These are phyloP conservation scores for Pleurotus eryngii DNA, from an alignment of 768 basidiomycete species.

Conservation along the genomic window DNA sequence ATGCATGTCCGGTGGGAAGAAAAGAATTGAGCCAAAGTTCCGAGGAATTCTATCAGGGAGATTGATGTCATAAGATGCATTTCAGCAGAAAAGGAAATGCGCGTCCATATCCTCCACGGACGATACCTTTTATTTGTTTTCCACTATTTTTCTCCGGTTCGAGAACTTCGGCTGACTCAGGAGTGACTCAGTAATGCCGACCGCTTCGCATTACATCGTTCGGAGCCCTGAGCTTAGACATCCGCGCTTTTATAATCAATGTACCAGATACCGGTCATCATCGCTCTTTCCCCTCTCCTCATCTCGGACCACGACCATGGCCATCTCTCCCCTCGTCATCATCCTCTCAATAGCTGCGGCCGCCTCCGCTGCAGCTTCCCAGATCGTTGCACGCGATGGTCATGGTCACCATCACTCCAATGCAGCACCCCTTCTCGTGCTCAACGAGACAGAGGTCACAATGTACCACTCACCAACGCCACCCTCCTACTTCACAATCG, in stretches of 20 bases:
- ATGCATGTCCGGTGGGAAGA: background rate
- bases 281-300: background rate
- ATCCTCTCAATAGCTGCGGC: background rate
- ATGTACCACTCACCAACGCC: constrained; percentile 66
- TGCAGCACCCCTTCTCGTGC: constrained; percentile 47
- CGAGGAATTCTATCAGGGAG: background rate
- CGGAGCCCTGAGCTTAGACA: background rate
- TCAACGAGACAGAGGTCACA: constrained; percentile 78
- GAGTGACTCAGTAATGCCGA: constrained; percentile 2
- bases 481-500: constrained; percentile 80
- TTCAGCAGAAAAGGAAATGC: background rate
- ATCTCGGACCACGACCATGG: constrained; percentile 1
- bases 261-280: no score
- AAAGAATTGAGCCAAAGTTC: background rate
- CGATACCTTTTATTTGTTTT: background rate
- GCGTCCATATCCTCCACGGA: background rate
- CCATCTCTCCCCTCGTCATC: background rate
- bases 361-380: constrained; percentile 9
- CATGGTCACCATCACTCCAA: constrained; percentile 50
- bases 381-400: constrained; percentile 24
- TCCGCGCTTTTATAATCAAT: constrained; percentile 4
- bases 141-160: background rate
- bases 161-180: background rate
- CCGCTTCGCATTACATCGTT: background rate
- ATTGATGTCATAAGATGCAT: background rate